phyloP scores from a whole-genome alignment of 495 filamentous ascomycete genomes.

The Hypoxylon trugodes region DNA sequence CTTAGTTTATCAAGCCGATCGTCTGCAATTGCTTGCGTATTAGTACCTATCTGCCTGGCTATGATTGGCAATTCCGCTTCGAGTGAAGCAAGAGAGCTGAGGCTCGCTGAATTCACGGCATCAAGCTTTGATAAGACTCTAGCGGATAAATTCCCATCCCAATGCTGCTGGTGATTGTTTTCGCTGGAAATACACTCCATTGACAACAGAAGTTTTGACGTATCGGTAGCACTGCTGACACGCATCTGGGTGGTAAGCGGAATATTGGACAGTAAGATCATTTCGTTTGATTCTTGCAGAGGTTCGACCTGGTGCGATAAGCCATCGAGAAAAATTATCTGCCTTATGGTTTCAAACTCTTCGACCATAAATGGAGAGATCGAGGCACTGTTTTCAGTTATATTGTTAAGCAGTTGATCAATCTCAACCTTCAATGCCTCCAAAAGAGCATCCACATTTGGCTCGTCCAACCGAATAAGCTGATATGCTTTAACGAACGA shows the following conservation, averaged over 20 bases:
- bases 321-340: slow-evolving; percentile 62
- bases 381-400: slow-evolving; percentile 49
- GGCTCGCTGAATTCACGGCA: slow-evolving; percentile 59
- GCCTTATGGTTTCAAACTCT: slow-evolving; percentile 73
- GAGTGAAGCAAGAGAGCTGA: slow-evolving; percentile 70
- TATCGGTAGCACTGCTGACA: slow-evolving; percentile 47
- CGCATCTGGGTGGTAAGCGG: slow-evolving; percentile 57
- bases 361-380: slow-evolving; percentile 64
- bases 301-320: slow-evolving; percentile 33
- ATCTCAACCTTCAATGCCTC: slow-evolving; percentile 66
- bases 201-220: slow-evolving; percentile 49
- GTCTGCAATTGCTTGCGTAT: slow-evolving; percentile 55
- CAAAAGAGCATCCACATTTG: slow-evolving; percentile 55
- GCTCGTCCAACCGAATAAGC: slow-evolving; percentile 53
- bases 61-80: slow-evolving; percentile 71
- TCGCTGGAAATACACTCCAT: slow-evolving; percentile 55
- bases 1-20: slow-evolving; percentile 59
- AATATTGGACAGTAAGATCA: slow-evolving; percentile 55
- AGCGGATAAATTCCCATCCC: slow-evolving; percentile 63
- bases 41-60: slow-evolving; percentile 60
- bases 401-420: slow-evolving; percentile 57
- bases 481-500: slow-evolving; percentile 62
- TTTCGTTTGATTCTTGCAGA: slow-evolving; percentile 38
- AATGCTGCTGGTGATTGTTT: slow-evolving; percentile 49
- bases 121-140: slow-evolving; percentile 65